These are phyloP conservation scores for Tulasnella sp. DNA, from an alignment of 768 basidiomycete species.

Conservation along the genomic window DNA sequence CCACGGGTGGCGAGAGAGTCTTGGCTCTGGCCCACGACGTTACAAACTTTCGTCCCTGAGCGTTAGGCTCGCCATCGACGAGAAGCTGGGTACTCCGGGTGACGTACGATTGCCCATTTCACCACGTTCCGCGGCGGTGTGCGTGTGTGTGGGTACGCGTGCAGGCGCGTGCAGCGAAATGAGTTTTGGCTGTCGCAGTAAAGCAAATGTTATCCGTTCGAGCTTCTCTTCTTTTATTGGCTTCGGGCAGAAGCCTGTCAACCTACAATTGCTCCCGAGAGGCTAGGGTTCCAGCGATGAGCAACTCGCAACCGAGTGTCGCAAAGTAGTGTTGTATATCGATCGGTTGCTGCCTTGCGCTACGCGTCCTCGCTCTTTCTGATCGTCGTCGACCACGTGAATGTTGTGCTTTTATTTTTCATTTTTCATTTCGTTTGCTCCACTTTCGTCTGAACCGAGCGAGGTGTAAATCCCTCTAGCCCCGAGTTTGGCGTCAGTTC, in stretches of 20 bases:
- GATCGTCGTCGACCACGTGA: not conserved
- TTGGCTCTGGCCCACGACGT: no score
- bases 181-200: no score
- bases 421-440: no score
- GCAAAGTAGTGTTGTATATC: no score
- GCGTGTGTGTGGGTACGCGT: no score
- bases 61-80: slow-evolving; percentile 1
- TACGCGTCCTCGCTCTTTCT: no score
- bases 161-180: no score
- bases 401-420: not conserved
- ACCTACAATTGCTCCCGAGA: not conserved
- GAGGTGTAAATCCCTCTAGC: not conserved
- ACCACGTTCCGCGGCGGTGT: not conserved
- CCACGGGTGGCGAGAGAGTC: not conserved
- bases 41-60: no score
- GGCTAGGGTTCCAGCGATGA: not conserved
- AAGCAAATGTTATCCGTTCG: no score
- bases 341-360: no score
- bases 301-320: not conserved
- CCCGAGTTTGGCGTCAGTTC: not conserved
- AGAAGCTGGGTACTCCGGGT: not conserved
- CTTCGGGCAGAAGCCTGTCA: no score
- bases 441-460: no score
- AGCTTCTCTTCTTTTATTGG: not conserved
- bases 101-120: not conserved